These are phyloP conservation scores for Suhomyces pyralidae DNA, from an alignment of 805 yeast species.

Conservation along the genomic window DNA sequence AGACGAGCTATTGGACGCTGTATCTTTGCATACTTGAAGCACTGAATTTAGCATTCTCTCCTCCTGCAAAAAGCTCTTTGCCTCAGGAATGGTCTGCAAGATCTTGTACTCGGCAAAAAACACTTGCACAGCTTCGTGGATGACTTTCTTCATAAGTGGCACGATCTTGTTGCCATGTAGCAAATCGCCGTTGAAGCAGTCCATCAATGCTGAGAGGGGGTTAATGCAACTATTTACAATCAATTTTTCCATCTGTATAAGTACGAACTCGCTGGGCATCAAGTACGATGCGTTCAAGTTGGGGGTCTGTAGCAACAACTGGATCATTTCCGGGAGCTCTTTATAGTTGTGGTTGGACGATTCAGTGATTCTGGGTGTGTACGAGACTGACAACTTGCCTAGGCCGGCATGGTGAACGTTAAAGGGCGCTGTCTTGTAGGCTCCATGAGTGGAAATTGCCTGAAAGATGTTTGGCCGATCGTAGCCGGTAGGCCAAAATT, in stretches of 20 bases:
- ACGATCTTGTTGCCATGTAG: constrained; percentile 35
- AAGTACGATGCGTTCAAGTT: constrained; percentile 26
- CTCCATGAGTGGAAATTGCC: constrained; percentile 86
- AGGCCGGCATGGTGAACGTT: constrained; percentile 61
- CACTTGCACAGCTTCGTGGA: constrained; percentile 45
- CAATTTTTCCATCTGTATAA: constrained; percentile 69
- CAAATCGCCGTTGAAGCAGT: constrained; percentile 76
- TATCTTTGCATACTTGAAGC: constrained; percentile 25
- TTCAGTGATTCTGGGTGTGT: constrained; percentile 39
- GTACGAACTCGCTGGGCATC: constrained; percentile 44
- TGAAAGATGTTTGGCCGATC: constrained; percentile 59
- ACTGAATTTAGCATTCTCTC: constrained; percentile 36
- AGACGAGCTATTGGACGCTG: constrained; percentile 62
- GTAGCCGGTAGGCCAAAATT: constrained; percentile 49
- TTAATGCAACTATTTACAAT: constrained; percentile 81
- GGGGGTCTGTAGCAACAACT: constrained; percentile 19
- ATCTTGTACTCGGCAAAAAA: constrained; percentile 30
- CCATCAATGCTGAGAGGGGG: constrained; percentile 73
- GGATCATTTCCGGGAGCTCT: constrained; percentile 18
- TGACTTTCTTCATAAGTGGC: constrained; percentile 37
- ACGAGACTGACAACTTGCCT: constrained; percentile 61
- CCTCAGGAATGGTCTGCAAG: constrained; percentile 27
- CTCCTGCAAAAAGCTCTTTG: constrained; percentile 26
- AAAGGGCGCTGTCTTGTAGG: constrained; percentile 43
- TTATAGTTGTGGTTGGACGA: not conserved